Conservation (phyloP, 768 basidiomycete species). For the Rhodotorula babjevae region DNA sequence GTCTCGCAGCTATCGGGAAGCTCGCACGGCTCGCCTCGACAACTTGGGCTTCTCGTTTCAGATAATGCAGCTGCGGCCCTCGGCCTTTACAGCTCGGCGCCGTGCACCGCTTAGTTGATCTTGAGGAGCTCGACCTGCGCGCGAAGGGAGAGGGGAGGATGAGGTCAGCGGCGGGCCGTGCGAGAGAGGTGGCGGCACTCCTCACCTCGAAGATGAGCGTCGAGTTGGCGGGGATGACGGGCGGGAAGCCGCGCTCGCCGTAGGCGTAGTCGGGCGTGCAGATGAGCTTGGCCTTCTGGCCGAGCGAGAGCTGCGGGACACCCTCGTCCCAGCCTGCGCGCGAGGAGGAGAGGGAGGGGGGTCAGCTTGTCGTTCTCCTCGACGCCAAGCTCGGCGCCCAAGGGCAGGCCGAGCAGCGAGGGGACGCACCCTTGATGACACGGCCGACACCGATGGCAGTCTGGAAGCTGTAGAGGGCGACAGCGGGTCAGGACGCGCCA, state of each 20-base stretch:
- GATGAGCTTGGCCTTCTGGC: constrained; percentile 56
- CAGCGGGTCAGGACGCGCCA: neutral
- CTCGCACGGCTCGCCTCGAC: no score
- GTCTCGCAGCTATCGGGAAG: no score
- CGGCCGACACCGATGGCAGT: constrained; percentile 63
- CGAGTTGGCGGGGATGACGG: constrained; percentile 64
- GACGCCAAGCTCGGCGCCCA: no score
- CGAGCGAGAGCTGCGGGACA: constrained; percentile 72
- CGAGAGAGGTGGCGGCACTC: no score
- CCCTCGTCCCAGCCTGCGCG: constrained; percentile 73
- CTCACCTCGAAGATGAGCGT: constrained; percentile 63
- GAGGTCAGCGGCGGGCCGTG: neutral
- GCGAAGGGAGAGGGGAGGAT: neutral
- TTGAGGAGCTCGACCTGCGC: constrained; percentile 64
- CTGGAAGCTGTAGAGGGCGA: neutral
- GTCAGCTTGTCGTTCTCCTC: neutral
- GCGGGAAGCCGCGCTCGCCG: constrained; percentile 68
- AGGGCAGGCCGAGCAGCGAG: no score
- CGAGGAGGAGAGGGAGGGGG: neutral
- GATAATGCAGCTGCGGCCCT: neutral
- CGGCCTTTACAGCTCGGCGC: no score
- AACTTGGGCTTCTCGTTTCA: no score
- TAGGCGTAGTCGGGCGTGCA: constrained; percentile 63
- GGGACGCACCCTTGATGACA: constrained; percentile 58
- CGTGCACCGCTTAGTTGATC: constrained; percentile 53